Percentiles rank a stretch among this genome's conserved stretches.
phyloP scores from a whole-genome alignment of 2,329 filamentous ascomycete genomes.

The Xylaria sp. region DNA sequence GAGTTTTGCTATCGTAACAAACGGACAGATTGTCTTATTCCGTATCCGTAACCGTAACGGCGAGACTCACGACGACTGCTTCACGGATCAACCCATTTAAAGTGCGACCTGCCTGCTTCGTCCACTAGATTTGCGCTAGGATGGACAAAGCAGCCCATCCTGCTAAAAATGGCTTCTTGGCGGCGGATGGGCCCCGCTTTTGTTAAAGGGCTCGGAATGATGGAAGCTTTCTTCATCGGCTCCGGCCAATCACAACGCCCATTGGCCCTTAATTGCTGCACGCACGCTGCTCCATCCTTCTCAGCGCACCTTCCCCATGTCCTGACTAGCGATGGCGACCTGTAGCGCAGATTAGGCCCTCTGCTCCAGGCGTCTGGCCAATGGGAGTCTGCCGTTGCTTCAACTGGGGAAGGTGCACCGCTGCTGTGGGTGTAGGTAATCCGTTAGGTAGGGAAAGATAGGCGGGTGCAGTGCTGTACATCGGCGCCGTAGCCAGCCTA shows the following conservation, averaged over 20 bases:
- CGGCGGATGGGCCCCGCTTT: conserved; percentile 7
- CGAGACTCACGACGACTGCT: no score
- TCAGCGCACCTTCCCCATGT: neutral
- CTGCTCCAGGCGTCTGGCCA: neutral
- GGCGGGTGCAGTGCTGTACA: no score
- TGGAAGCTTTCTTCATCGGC: conserved; percentile 5
- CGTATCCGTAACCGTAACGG: no score
- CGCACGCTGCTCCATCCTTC: neutral
- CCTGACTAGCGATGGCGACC: neutral
- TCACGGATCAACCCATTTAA: no score
- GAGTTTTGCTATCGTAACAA: no score
- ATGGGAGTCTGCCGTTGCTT: neutral
- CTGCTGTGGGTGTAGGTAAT: no score
- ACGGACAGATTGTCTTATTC: no score
- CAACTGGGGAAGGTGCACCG: neutral
- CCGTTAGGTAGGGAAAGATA: no score
- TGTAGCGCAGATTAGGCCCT: neutral
- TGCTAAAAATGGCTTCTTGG: conserved; percentile 19
- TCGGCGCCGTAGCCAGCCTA: neutral
- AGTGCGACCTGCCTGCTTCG: no score
- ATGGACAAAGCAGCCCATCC: neutral
- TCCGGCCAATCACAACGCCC: conserved; percentile 5
- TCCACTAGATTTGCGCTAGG: no score
- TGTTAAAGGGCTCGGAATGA: neutral
- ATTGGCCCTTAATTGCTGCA: neutral